phyloP scores from a whole-genome alignment of 805 yeast genomes.

The Candida broadrunensis region DNA sequence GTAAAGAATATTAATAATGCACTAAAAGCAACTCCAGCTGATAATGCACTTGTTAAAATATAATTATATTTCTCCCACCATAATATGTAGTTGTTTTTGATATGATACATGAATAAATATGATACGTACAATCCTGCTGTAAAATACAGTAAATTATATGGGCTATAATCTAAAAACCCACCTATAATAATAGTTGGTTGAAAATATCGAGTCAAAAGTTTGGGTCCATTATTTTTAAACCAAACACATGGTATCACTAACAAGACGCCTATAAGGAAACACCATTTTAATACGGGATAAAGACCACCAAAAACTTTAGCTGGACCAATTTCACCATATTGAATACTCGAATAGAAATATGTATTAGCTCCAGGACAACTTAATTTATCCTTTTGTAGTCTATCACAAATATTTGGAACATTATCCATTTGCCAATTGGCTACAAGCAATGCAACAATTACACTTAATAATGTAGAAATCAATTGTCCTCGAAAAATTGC shows the following conservation, averaged over 20 bases:
- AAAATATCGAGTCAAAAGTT: constrained; percentile 30
- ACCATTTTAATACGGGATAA: constrained; percentile 54
- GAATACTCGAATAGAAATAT: constrained; percentile 49
- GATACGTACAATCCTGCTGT: constrained; percentile 66
- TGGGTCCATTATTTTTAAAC: constrained; percentile 36
- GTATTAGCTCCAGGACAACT: constrained; percentile 47
- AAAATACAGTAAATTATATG: constrained; percentile 47
- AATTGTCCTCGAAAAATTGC: constrained; percentile 51
- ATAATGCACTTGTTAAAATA: constrained; percentile 53
- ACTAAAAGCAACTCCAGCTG: constrained; percentile 63
- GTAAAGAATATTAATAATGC: constrained; percentile 58
- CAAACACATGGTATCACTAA: constrained; percentile 34
- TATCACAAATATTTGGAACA: constrained; percentile 33
- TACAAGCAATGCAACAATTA: constrained; percentile 29
- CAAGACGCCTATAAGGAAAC: constrained; percentile 54
- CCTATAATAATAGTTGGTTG: constrained; percentile 56
- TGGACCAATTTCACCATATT: constrained; percentile 60
- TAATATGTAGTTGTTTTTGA: constrained; percentile 44
- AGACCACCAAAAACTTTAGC: constrained; percentile 54
- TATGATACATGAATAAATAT: constrained; percentile 52
- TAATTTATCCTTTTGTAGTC: constrained; percentile 31
- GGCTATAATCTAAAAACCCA: constrained; percentile 48
- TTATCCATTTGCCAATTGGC: constrained; percentile 40
- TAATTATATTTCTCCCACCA: constrained; percentile 79
- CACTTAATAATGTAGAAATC: constrained; percentile 32